Percentiles rank a stretch among this genome's conserved stretches.
Conservation (phyloP, 495 filamentous ascomycete genomes). For the Tuber indicum region DNA sequence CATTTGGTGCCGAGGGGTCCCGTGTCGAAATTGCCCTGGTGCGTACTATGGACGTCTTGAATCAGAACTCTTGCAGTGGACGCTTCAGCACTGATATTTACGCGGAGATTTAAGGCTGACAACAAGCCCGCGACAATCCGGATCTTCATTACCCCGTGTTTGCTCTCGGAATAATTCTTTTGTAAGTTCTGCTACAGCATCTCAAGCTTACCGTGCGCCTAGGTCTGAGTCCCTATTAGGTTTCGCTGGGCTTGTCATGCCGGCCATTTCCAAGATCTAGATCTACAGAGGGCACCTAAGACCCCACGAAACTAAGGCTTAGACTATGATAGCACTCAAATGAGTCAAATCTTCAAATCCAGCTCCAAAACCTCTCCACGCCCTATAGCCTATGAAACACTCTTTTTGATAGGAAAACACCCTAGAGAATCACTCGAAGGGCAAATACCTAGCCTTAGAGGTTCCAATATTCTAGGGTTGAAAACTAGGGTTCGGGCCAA, state of each 20-base stretch:
- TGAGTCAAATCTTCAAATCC: background rate
- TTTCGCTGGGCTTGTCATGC: background rate
- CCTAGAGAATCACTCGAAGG: background rate
- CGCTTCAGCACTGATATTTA: background rate
- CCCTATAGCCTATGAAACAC: background rate
- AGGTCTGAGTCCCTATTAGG: background rate
- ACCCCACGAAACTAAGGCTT: background rate
- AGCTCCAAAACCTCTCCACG: background rate
- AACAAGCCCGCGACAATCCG: background rate
- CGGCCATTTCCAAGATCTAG: background rate
- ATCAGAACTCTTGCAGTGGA: background rate
- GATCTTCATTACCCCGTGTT: background rate
- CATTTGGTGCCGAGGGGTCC: too few relatives aligned
- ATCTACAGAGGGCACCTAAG: background rate
- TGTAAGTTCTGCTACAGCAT: background rate
- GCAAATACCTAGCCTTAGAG: background rate
- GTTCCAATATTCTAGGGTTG: background rate
- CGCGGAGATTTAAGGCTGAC: background rate
- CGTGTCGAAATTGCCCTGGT: background rate
- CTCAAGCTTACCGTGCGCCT: background rate
- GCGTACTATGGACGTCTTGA: background rate
- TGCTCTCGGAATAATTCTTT: background rate
- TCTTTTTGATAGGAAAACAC: background rate
- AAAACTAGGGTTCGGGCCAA: background rate
- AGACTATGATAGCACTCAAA: background rate